Evolutionary conservation across 202 grass and related monocot species (phyloP), one percentile per base, ranked within the genome.

Genomic region (Zoysia matrella): DNA sequence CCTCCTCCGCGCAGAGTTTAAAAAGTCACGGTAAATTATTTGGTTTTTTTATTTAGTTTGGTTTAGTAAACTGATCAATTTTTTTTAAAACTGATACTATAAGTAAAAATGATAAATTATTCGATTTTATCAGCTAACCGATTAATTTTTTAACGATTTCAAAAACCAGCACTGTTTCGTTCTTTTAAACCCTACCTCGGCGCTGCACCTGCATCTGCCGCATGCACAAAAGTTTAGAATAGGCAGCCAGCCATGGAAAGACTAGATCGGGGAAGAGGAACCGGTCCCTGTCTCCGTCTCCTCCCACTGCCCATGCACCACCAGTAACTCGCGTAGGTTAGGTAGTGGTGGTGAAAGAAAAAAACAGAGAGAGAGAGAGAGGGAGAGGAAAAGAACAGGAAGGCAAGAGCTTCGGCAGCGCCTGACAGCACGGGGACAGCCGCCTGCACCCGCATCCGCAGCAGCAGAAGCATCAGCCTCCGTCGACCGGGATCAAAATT

Each of bases 341-440:
- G 49, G 13, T 72, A 39, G n/a, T 74, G 42, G 65, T 68, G 55
- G 63, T 36, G 30, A 36, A 36, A 36, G 30, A 36, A 36, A 36
- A 36, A 36, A 36, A 36, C 30, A 36, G 30, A 36, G 30, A 36
- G 30, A 36, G 30, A 36, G 30, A 36, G 30, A 36, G 30, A 36
- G 30, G 1, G 30, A 36, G 44, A 64, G 53, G 52, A 46, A 41
- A 0, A 44, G 13, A 72, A 16, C 64, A 46, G 60, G 61, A 54
- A n/a, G 60, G 4, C 61, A 44, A 58, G 65, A 49, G 36, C 62
- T 3, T 52, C 46, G 43, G 55, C 9, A 46, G 46, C 55, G n/a
- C 45, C 73, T 84, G 73, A 70, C 46, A 60, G 54, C 47, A 69
- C 52, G 73, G 81, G 73, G 81, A 43, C 72, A 18, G 64, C 73